phyloP scores from a whole-genome alignment of 176 grass and related monocot genomes.

The Hyparrhenia diplandra region DNA sequence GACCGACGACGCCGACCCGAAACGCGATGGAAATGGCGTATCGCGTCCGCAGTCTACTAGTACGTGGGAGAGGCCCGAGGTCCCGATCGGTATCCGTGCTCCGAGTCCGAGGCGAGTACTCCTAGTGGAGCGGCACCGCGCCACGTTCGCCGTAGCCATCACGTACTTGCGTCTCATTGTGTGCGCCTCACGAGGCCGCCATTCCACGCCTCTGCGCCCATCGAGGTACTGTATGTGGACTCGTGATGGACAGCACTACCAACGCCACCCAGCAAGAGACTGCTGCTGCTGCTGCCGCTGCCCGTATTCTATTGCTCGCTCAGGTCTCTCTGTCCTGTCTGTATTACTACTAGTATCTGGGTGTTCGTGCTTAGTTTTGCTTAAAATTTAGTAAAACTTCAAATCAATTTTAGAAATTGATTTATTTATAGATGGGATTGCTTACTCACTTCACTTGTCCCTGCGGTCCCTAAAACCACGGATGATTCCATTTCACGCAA shows the following conservation, averaged over 20 bases:
- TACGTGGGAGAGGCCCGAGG: neutral
- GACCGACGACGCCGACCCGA: neutral
- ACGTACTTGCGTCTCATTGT: slow-evolving; percentile 41
- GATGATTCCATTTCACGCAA: neutral
- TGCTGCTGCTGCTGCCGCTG: no score
- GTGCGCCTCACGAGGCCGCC: slow-evolving; percentile 23
- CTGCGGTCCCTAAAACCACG: neutral
- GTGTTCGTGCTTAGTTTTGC: no score
- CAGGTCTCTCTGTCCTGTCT: no score
- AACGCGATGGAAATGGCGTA: neutral
- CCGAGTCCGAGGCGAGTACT: no score
- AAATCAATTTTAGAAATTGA: neutral
- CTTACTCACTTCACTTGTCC: neutral
- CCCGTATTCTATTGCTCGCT: no score
- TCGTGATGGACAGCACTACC: neutral
- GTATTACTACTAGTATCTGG: no score
- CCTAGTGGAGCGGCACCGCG: neutral
- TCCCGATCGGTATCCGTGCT: neutral
- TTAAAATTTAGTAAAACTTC: no score
- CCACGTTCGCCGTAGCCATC: slow-evolving; percentile 29
- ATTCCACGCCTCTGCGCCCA: no score
- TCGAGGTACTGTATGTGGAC: neutral
- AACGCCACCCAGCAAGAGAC: no score
- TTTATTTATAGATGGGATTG: no score
- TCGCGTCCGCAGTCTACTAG: neutral